Evolutionary conservation across 352 stramenopile species (phyloP).

Genomic region (Globisporangium cederbergense): DNA sequence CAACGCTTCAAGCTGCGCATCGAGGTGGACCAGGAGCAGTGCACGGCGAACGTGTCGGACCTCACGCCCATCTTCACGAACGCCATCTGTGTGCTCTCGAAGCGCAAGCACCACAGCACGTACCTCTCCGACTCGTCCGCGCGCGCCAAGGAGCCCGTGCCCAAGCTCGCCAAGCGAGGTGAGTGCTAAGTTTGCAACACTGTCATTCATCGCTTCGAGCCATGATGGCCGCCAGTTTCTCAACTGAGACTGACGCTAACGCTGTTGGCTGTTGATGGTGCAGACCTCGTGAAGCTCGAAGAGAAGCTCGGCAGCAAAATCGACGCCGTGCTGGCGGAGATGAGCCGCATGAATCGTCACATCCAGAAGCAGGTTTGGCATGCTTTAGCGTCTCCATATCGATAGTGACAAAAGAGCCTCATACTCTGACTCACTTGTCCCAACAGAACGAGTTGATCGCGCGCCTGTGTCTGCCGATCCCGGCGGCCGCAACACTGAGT

Average conservation of each 20-base stretch:
- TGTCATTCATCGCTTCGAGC: background rate
- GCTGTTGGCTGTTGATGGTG: background rate
- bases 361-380: slow-evolving; percentile 55
- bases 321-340: slow-evolving; percentile 44
- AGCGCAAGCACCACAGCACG: slow-evolving; percentile 67
- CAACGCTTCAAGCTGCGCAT: slow-evolving; percentile 85
- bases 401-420: no score
- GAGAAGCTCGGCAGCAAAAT: slow-evolving; percentile 57
- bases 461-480: slow-evolving; percentile 16
- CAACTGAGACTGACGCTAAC: background rate
- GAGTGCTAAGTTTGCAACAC: background rate
- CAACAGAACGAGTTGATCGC: slow-evolving; percentile 36
- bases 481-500: slow-evolving; percentile 10
- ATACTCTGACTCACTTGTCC: no score
- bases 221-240: no score
- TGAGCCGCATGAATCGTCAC: slow-evolving; percentile 53
- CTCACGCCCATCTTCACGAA: slow-evolving; percentile 82
- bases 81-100: slow-evolving; percentile 84
- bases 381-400: background rate
- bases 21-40: slow-evolving; percentile 82
- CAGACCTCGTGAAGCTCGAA: slow-evolving; percentile 60
- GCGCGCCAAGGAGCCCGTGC: slow-evolving; percentile 42
- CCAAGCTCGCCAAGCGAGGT: slow-evolving; percentile 70
- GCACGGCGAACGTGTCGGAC: slow-evolving; percentile 73
- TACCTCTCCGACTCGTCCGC: slow-evolving; percentile 42